Evolutionary conservation across 306 rosid species (phyloP).

Genomic region (Quercus berberidifolia): DNA sequence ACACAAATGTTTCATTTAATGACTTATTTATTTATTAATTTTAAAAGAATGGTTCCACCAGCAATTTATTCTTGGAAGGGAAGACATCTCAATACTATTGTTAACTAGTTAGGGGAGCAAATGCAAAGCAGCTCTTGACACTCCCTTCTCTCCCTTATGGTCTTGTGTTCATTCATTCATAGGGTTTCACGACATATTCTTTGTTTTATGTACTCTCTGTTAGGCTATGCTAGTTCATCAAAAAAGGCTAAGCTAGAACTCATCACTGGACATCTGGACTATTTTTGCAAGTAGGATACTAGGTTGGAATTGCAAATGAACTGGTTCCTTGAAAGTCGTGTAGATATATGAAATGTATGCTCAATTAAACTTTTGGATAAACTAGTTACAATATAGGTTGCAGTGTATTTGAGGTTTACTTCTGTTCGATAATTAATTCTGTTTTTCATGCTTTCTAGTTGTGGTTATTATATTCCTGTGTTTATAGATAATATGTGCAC

Average conservation of each 20-base stretch:
- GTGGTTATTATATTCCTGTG: slow-evolving; percentile 19
- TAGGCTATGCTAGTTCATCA: too few species aligned
- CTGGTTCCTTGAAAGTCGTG: neutral
- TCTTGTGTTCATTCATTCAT: neutral
- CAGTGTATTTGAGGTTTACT: neutral
- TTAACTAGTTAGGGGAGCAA: too few species aligned
- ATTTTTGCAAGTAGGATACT: neutral
- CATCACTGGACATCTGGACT: too few species aligned
- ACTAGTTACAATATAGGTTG: neutral
- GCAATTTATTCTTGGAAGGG: too few species aligned
- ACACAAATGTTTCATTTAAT: too few species aligned
- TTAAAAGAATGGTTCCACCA: too few species aligned
- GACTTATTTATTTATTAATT: too few species aligned
- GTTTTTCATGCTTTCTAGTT: slow-evolving; percentile 20
- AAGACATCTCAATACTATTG: too few species aligned
- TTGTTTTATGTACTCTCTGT: neutral
- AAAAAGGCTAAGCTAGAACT: neutral
- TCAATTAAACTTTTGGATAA: neutral
- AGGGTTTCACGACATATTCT: neutral
- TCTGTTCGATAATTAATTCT: neutral
- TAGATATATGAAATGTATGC: neutral
- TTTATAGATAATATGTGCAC: slow-evolving; percentile 13
- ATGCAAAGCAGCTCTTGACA: too few species aligned
- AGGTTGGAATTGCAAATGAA: neutral
- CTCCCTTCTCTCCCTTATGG: too few species aligned